phyloP scores from a whole-genome alignment of 257 asterid species.

The Coffea eugenioides region DNA sequence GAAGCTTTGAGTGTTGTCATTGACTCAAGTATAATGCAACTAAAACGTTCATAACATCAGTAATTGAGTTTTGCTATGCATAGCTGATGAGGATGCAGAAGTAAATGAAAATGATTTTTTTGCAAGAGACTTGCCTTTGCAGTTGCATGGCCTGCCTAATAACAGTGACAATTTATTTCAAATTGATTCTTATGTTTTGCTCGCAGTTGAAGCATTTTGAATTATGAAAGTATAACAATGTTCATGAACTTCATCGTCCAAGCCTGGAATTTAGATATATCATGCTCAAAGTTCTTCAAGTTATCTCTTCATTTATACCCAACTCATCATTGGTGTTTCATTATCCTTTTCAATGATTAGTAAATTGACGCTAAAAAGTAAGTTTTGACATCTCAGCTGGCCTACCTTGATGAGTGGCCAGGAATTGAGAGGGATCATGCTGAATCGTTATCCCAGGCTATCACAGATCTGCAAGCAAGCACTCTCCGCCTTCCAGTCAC shows the following conservation, averaged over 20 bases:
- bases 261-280: background rate
- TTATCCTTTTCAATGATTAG: background rate
- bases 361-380: conserved; percentile 13
- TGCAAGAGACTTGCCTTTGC: background rate
- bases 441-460: conserved; percentile 50
- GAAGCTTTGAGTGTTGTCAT: background rate
- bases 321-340: background rate
- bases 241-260: background rate
- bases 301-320: background rate
- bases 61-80: background rate
- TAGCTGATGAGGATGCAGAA: background rate
- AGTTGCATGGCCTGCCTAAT: background rate
- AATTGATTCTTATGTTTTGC: background rate
- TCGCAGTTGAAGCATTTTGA: background rate
- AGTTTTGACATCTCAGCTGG: conserved; percentile 43
- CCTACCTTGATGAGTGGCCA: conserved; percentile 70
- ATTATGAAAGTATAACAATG: background rate
- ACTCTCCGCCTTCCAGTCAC: conserved; percentile 71
- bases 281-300: background rate
- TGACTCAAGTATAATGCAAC: background rate
- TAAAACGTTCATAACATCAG: background rate
- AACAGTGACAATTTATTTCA: background rate
- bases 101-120: background rate
- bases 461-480: conserved; percentile 67
- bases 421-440: conserved; percentile 62